Conservation (phyloP, 78 protist genomes). For the Blattamonas nauphoetae region DNA sequence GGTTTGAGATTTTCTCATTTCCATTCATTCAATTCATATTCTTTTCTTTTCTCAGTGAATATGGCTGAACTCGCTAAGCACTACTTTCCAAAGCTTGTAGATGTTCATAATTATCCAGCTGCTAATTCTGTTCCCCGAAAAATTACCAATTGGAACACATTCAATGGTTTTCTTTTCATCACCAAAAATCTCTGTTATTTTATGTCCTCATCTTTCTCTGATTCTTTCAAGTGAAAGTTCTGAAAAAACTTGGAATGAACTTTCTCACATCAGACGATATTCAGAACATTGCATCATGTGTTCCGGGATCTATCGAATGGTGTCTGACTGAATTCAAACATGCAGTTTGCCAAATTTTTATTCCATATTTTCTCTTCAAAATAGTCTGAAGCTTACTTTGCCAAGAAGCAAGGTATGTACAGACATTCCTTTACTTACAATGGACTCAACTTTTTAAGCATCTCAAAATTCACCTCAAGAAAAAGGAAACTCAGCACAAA, state of each 20-base stretch:
- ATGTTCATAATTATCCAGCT: not conserved
- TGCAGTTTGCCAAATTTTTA: not conserved
- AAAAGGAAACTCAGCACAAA: no score
- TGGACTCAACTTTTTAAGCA: no score
- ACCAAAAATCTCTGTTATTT: no score
- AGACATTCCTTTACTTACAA: no score
- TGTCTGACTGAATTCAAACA: not conserved
- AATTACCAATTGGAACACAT: not conserved
- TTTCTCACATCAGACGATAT: not conserved
- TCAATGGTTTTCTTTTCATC: not conserved
- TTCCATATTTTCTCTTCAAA: no score
- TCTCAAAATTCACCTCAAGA: no score
- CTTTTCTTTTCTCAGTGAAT: no score
- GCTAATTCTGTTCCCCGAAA: not conserved
- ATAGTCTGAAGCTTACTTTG: no score
- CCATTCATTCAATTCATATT: no score
- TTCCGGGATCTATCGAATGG: not conserved
- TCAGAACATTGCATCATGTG: not conserved
- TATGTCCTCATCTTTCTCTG: no score
- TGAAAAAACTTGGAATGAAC: not conserved
- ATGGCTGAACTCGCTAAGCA: not conserved
- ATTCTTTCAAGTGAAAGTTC: not conserved
- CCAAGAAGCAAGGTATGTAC: no score
- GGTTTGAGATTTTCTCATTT: not conserved
- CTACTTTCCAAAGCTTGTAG: not conserved